phyloP scores from a whole-genome alignment of 169 alveolate species.

The Toxoplasma gondii region DNA sequence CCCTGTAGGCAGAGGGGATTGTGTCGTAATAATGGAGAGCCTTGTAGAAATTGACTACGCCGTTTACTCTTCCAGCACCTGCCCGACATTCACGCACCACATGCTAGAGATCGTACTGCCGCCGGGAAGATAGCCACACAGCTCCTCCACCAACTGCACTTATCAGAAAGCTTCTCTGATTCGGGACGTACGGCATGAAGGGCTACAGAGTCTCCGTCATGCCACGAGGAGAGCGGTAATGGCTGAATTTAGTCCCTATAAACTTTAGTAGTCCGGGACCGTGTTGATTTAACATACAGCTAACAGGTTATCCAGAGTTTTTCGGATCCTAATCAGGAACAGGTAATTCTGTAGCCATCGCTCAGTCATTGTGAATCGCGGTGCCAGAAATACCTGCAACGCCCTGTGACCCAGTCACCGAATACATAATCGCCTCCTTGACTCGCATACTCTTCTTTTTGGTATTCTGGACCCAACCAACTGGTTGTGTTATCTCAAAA shows the following conservation, averaged over 20 bases:
- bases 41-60: constrained; percentile 63
- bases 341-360: no score
- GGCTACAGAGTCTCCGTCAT: no score
- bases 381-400: constrained; percentile 41
- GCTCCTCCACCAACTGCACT: no score
- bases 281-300: no score
- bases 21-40: constrained; percentile 62
- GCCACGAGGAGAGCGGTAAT: no score
- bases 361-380: no score
- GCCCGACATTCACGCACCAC: not conserved
- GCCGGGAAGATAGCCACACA: not conserved
- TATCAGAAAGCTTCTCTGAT: no score
- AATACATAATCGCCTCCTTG: constrained; percentile 65
- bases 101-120: not conserved
- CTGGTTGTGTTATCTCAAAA: constrained; percentile 60
- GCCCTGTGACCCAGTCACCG: constrained; percentile 63
- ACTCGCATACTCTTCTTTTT: constrained; percentile 53
- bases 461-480: constrained; percentile 54
- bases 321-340: no score
- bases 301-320: no score
- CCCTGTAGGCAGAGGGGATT: constrained; percentile 49
- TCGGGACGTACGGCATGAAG: no score
- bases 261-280: no score
- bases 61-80: constrained; percentile 60
- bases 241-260: no score